Evolutionary conservation across 106 monocot genomes (phyloP).

Genomic region (Narthecium ossifragum): DNA sequence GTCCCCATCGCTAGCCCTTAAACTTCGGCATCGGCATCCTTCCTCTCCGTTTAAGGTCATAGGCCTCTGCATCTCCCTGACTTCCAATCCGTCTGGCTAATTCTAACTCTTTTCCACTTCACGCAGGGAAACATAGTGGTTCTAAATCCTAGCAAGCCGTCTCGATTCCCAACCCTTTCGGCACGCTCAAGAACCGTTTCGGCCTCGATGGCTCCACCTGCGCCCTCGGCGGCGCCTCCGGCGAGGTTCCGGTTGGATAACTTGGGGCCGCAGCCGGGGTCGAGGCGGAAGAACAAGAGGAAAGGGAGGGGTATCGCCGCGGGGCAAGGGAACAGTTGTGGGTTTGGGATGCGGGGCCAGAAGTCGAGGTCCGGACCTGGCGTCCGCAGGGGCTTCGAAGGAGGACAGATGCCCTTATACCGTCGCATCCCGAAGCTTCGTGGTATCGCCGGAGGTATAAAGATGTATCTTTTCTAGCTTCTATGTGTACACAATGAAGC

Average conservation of each 20-base stretch:
- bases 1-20: no score
- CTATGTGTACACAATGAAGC: no score
- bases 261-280: slow-evolving; percentile 83
- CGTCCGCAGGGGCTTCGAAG: slow-evolving; percentile 81
- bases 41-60: slow-evolving; percentile 23
- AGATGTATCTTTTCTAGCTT: no score
- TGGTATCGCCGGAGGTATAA: slow-evolving; percentile 90
- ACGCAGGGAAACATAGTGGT: slow-evolving; percentile 15
- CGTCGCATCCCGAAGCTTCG: slow-evolving; percentile 89
- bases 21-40: background rate
- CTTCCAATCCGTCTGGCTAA: background rate
- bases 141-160: background rate
- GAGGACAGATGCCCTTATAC: slow-evolving; percentile 94
- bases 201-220: background rate
- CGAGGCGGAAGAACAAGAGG: slow-evolving; percentile 67
- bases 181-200: background rate
- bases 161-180: background rate
- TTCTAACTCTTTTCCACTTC: background rate
- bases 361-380: slow-evolving; percentile 92
- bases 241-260: slow-evolving; percentile 76
- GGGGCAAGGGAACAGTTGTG: slow-evolving; percentile 91
- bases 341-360: slow-evolving; percentile 97
- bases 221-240: background rate
- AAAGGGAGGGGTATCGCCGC: slow-evolving; percentile 88
- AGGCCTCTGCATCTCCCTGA: slow-evolving; percentile 1